Evolutionary conservation across 108 stramenopile genomes (phyloP).

Genomic region (Cylindrotheca closterium): DNA sequence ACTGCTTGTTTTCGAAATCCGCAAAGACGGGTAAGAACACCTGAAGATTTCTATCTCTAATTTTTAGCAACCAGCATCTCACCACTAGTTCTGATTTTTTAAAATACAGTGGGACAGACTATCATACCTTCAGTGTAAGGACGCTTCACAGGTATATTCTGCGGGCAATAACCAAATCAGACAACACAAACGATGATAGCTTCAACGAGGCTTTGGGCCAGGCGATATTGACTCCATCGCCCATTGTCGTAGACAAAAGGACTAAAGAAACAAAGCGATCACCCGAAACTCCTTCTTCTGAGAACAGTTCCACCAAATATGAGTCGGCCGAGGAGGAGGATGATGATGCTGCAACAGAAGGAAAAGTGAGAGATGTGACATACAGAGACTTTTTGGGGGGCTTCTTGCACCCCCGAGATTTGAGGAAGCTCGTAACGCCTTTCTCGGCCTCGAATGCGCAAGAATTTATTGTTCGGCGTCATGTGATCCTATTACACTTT

Average conservation of each 20-base stretch:
- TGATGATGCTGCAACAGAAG: neutral
- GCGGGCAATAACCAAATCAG: slow-evolving; percentile 49
- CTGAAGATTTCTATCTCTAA: no score
- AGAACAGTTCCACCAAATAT: neutral
- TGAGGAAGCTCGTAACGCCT: slow-evolving; percentile 89
- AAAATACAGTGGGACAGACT: slow-evolving; percentile 11
- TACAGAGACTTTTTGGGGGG: slow-evolving; percentile 76
- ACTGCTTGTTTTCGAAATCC: slow-evolving; percentile 67
- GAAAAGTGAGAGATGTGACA: slow-evolving; percentile 5
- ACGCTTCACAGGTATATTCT: slow-evolving; percentile 67
- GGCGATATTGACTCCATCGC: slow-evolving; percentile 4
- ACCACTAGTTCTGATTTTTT: neutral
- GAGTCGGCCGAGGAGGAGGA: neutral
- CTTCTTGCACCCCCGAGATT: slow-evolving; percentile 87
- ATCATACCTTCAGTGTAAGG: slow-evolving; percentile 42
- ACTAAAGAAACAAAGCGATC: neutral
- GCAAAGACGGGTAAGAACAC: slow-evolving; percentile 56
- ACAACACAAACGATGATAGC: slow-evolving; percentile 1
- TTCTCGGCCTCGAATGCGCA: slow-evolving; percentile 86
- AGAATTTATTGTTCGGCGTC: slow-evolving; percentile 78
- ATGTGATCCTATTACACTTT: slow-evolving; percentile 85
- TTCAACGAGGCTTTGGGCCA: slow-evolving; percentile 16
- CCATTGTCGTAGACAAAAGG: neutral
- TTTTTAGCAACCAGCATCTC: neutral
- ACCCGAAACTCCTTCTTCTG: neutral